phyloP scores from a whole-genome alignment of 768 basidiomycete species.

The Peribolospora kevripleyi region DNA sequence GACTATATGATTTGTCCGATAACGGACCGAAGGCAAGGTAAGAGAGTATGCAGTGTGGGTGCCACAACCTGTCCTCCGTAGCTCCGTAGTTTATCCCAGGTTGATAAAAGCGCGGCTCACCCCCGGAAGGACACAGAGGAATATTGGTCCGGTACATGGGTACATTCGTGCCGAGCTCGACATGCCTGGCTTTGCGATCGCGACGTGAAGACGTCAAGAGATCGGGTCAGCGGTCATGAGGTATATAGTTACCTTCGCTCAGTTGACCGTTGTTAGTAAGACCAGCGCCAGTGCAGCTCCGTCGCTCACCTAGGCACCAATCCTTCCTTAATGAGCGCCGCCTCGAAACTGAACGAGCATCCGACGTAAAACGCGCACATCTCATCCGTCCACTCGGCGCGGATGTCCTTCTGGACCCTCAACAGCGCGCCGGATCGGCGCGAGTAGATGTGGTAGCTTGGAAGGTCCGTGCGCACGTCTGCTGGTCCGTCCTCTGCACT shows the following conservation, averaged over 20 bases:
- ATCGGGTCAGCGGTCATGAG: too few species aligned
- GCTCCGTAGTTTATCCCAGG: too few species aligned
- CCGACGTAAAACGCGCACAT: slow-evolving; percentile 14
- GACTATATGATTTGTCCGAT: background rate
- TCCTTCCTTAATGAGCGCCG: slow-evolving; percentile 8
- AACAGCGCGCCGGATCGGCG: slow-evolving; percentile 7
- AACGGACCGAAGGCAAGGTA: background rate
- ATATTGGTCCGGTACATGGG: slow-evolving; percentile 11
- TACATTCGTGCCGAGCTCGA: slow-evolving; percentile 10
- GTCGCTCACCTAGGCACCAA: background rate
- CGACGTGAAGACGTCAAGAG: too few species aligned
- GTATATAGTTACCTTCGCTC: too few species aligned
- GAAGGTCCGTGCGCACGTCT: slow-evolving; percentile 13
- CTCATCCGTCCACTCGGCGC: slow-evolving; percentile 13
- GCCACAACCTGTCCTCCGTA: background rate
- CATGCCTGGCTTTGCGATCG: slow-evolving; percentile 4
- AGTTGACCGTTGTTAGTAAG: too few species aligned
- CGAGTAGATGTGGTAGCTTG: slow-evolving; percentile 9
- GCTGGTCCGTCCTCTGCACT: too few species aligned
- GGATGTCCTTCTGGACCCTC: slow-evolving; percentile 5
- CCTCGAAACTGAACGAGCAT: slow-evolving; percentile 15
- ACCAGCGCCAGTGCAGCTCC: too few species aligned
- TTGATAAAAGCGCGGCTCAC: slow-evolving; percentile 1
- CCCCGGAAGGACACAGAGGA: slow-evolving; percentile 5
- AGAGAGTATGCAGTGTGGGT: background rate